Evolutionary conservation across 768 basidiomycete species (phyloP), one percentile per base, ranked within the genome.

Genomic region (Podaxis sp.): DNA sequence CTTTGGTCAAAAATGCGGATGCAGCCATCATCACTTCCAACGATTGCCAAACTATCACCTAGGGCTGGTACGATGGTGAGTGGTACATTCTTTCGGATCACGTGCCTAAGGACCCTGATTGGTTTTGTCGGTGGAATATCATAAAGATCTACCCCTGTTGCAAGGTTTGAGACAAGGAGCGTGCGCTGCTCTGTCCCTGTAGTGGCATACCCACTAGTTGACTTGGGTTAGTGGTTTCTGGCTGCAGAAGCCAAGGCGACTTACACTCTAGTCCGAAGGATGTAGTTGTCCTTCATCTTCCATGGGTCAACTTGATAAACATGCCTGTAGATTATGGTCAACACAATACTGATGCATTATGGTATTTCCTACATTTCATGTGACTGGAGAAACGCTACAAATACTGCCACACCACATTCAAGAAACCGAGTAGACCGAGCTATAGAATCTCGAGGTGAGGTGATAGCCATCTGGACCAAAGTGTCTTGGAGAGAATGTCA

Each of bases 261-360:
- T 36, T 55, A 55, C 54, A 55, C 40, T 39, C 54, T 55, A 17
- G 54, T 55, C n/a, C 0, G 33, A 40, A 55, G 54, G 24, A 55
- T 9, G 24, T 55, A 55, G 19, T 39, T 17, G 9, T 22, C 54
- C 30, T n/a, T 38, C n/a, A 55, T 15, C 54, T 22, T 55, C 54
- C 54, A 55, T 36, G 54, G 54, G n/a, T 55, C 38, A n/a, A 55
- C 8, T 8, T 30, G 13, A 17, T 52, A 52, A 30, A 52, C 33
- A 22, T 24, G 17, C 17, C 52, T 52, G 28, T 28, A 30, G 7
- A 30, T 15, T 11, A 51, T 1, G 22, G 8, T 13, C 13, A 42
- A 4, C 11, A 42, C 13, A 42, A 42, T 13, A 42, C 11, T 17
- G 17, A 42, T 17, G 13, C 40, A 13, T 17, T 42, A 42, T 17